These are phyloP conservation scores for Iodosphaeria phyllophila DNA, from an alignment of 2,329 filamentous ascomycete species.

Conservation along the genomic window DNA sequence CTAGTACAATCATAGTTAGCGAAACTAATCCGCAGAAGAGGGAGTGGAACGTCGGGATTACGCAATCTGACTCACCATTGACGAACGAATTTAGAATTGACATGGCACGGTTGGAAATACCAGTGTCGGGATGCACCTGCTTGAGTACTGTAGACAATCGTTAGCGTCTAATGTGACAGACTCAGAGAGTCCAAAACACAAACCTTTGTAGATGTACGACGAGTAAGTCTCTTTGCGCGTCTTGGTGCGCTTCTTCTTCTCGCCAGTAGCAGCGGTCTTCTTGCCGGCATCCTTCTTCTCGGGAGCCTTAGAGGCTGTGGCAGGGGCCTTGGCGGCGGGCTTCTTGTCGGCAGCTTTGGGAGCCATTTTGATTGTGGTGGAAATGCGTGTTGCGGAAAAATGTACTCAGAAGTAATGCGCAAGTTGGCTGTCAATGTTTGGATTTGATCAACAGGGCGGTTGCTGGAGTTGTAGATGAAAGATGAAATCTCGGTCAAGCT, in stretches of 20 bases:
- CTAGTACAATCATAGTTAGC: no score
- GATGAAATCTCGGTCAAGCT: constrained; percentile 5
- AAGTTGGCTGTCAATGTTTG: constrained; percentile 13
- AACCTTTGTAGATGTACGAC: constrained; percentile 99
- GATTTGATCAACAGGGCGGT: constrained; percentile 13
- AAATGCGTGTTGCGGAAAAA: constrained; percentile 5
- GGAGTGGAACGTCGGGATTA: neutral
- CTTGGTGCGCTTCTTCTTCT: constrained; percentile 99
- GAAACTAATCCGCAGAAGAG: no score
- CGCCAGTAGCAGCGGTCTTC: constrained; percentile 91
- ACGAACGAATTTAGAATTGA: constrained; percentile 99
- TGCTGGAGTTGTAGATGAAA: constrained; percentile 25
- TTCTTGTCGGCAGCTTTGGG: constrained; percentile 98
- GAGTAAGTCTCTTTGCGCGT: constrained; percentile 99
- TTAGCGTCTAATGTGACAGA: neutral
- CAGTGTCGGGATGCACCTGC: constrained; percentile 98
- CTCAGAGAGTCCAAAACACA: no score
- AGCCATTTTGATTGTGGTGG: constrained; percentile 52
- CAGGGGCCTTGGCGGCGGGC: constrained; percentile 92
- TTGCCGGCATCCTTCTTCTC: constrained; percentile 99
- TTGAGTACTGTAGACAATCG: constrained; percentile 57
- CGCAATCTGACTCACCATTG: constrained; percentile 49
- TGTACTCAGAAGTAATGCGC: constrained; percentile 7
- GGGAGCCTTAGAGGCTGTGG: constrained; percentile 44
- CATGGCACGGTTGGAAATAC: constrained; percentile 99